Evolutionary conservation across 139 green algal species (phyloP).

Genomic region (Limnomonas spitsbergensis): DNA sequence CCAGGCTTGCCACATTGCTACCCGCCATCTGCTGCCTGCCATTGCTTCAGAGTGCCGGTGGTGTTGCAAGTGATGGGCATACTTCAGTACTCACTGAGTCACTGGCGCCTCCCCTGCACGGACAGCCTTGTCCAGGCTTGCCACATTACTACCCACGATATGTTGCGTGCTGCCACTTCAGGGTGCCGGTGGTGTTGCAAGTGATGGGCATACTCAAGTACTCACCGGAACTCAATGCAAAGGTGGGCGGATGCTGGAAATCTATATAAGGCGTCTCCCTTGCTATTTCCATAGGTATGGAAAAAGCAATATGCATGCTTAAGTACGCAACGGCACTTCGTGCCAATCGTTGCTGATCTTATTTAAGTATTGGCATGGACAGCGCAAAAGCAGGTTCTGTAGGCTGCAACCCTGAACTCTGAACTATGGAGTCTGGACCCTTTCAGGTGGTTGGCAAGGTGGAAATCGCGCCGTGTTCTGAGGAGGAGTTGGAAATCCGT

Average conservation of each 20-base stretch:
- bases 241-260: not conserved
- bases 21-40: not conserved
- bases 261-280: not conserved
- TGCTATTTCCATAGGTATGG: not conserved
- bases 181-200: constrained; percentile 10
- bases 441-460: constrained; percentile 39
- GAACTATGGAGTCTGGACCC: not conserved
- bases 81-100: not conserved
- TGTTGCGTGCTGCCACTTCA: not conserved
- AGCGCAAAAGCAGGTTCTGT: not conserved
- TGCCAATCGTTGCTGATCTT: not conserved
- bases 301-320: not conserved
- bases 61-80: constrained; percentile 2
- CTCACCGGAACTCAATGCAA: not conserved
- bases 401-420: not conserved
- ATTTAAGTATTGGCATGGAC: not conserved
- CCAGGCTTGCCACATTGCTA: not conserved
- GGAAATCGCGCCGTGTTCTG: constrained; percentile 46
- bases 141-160: no score
- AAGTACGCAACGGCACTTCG: not conserved
- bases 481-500: constrained; percentile 76
- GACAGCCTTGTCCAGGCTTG: no score
- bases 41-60: not conserved
- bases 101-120: no score
- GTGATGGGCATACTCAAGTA: constrained; percentile 7